Conservation (phyloP, 1,139 yeast species). For the Sugiyamaella japonica region DNA sequence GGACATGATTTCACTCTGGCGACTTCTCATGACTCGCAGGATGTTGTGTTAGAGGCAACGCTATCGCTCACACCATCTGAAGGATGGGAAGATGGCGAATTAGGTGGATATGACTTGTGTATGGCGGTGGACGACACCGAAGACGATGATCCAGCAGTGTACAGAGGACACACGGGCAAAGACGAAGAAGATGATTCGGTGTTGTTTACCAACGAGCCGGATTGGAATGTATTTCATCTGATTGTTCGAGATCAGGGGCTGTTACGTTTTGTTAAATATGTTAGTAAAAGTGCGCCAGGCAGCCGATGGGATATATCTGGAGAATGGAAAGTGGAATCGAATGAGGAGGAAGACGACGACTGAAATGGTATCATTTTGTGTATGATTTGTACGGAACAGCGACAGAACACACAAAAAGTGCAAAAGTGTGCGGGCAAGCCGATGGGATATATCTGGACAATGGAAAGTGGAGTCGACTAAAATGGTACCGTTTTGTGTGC, state of each 20-base stretch:
- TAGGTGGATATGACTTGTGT: slow-evolving; percentile 92
- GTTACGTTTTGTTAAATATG: slow-evolving; percentile 87
- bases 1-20: slow-evolving; percentile 94
- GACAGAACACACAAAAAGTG: no score
- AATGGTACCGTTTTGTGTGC: no score
- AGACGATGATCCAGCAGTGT: slow-evolving; percentile 36
- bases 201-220: slow-evolving; percentile 74
- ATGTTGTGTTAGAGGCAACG: slow-evolving; percentile 58
- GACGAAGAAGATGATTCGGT: slow-evolving; percentile 78
- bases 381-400: no score
- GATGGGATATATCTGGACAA: slow-evolving; percentile 87
- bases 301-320: slow-evolving; percentile 89
- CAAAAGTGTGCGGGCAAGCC: slow-evolving; percentile 79
- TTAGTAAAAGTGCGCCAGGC: slow-evolving; percentile 83
- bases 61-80: slow-evolving; percentile 74
- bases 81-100: slow-evolving; percentile 84
- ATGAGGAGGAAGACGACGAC: not conserved
- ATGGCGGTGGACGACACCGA: slow-evolving; percentile 44
- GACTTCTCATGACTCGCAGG: slow-evolving; percentile 44
- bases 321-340: slow-evolving; percentile 68
- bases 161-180: slow-evolving; percentile 50
- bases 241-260: slow-evolving; percentile 84
- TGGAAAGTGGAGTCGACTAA: slow-evolving; percentile 61
- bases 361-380: no score
- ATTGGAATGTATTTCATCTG: slow-evolving; percentile 76